phyloP scores from a whole-genome alignment of 805 yeast species.

The Yamadazyma nakazawae region DNA sequence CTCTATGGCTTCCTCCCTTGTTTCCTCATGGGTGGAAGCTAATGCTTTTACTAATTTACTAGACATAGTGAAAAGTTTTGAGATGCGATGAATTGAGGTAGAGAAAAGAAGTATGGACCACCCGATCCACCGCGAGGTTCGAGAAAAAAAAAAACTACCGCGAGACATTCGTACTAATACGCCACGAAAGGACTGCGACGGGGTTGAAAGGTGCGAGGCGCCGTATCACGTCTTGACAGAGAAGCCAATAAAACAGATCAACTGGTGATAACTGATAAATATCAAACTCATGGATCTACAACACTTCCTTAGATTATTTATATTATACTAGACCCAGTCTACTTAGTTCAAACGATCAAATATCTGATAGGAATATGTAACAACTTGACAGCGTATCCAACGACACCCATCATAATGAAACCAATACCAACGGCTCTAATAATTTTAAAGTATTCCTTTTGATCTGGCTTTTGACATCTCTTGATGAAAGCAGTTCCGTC shows the following conservation, averaged over 20 bases:
- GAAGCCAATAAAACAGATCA: not conserved
- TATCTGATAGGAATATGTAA: slow-evolving; percentile 95
- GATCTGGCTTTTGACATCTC: slow-evolving; percentile 90
- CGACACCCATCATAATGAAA: slow-evolving; percentile 95
- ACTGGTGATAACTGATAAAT: no score
- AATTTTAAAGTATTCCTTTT: slow-evolving; percentile 82
- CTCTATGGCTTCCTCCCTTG: slow-evolving; percentile 51
- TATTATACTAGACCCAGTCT: not conserved
- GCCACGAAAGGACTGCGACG: no score
- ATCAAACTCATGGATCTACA: not conserved
- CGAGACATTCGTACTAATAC: not conserved
- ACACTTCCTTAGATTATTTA: not conserved
- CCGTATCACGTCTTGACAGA: no score
- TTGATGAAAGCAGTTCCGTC: slow-evolving; percentile 87
- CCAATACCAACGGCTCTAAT: slow-evolving; percentile 97
- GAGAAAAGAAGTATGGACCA: not conserved
- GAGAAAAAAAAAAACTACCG: not conserved
- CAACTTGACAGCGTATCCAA: slow-evolving; percentile 92
- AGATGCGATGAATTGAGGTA: not conserved
- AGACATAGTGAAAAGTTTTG: slow-evolving; percentile 10
- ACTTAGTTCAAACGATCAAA: slow-evolving; percentile 68
- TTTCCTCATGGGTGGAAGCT: slow-evolving; percentile 77
- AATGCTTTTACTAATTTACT: slow-evolving; percentile 67
- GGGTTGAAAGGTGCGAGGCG: no score
- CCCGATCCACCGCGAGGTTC: not conserved